Percentiles rank a stretch among this genome's conserved stretches.
These are phyloP conservation scores for Agaricus sinodeliciosus DNA, from an alignment of 768 basidiomycete genomes.

Conservation along the genomic window DNA sequence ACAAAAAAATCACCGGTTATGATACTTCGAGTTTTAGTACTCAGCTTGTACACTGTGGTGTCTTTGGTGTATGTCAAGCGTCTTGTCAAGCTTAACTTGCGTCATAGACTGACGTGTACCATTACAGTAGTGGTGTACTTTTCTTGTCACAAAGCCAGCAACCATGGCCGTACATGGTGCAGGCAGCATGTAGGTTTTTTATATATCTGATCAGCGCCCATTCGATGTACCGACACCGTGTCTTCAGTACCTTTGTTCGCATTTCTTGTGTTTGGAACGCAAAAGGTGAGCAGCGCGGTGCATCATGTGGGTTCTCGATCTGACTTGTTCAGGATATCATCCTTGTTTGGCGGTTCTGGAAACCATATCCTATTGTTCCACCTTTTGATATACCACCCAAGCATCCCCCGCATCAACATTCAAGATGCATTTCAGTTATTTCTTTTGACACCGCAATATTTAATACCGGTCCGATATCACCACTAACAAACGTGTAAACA, in stretches of 20 bases:
- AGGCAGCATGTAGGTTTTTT: constrained; percentile 37
- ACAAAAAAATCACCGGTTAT: constrained; percentile 28
- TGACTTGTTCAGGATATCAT: constrained; percentile 29
- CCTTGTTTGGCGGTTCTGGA: constrained; percentile 28
- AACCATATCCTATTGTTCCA: constrained; percentile 9
- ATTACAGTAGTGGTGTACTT: constrained; percentile 28
- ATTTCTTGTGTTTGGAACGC: constrained; percentile 41
- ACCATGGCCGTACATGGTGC: constrained; percentile 38
- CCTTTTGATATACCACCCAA: constrained; percentile 6
- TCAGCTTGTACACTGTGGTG: constrained; percentile 38
- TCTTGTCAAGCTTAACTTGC: background rate
- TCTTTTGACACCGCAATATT: background rate
- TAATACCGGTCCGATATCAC: background rate
- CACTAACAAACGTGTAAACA: constrained; percentile 5
- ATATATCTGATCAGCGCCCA: background rate
- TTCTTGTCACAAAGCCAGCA: constrained; percentile 24
- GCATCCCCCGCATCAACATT: background rate
- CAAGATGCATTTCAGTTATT: background rate
- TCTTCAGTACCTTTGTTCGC: constrained; percentile 42
- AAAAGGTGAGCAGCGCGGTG: constrained; percentile 28
- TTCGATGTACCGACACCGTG: constrained; percentile 4
- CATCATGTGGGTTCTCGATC: constrained; percentile 1
- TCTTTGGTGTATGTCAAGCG: constrained; percentile 32
- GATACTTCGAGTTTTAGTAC: constrained; percentile 33
- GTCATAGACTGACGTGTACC: background rate